Conservation (phyloP, 306 rosid species). For the Albizia julibrissin region DNA sequence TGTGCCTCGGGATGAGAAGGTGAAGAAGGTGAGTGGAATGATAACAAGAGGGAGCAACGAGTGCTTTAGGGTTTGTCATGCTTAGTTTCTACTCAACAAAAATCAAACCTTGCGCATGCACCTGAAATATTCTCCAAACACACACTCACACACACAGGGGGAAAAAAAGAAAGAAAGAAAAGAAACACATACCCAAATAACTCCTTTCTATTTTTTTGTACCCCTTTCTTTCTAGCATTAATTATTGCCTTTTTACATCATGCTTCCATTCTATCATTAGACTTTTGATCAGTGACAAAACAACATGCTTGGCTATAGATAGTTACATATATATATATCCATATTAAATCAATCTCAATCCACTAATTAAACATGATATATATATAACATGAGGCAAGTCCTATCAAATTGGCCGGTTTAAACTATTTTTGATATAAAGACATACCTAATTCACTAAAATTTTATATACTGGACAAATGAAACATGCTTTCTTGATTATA, state of each 20-base stretch:
- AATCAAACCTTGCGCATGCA: slow-evolving; percentile 84
- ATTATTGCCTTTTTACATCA: slow-evolving; percentile 56
- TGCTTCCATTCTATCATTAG: slow-evolving; percentile 54
- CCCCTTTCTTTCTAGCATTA: slow-evolving; percentile 59
- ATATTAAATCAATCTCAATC: too few relatives aligned
- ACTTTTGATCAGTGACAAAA: slow-evolving; percentile 44
- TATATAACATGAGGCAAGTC: too few relatives aligned
- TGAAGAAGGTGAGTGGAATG: slow-evolving; percentile 99
- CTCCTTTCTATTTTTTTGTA: slow-evolving; percentile 46
- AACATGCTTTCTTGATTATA: neutral
- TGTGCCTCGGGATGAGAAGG: slow-evolving; percentile 81
- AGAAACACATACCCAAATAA: slow-evolving; percentile 51
- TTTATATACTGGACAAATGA: too few relatives aligned
- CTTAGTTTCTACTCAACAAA: slow-evolving; percentile 89
- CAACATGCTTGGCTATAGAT: slow-evolving; percentile 56
- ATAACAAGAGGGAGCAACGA: slow-evolving; percentile 83
- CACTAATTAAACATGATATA: too few relatives aligned
- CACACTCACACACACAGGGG: neutral
- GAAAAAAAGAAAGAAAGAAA: neutral
- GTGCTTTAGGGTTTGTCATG: slow-evolving; percentile 96
- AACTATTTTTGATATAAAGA: too few relatives aligned
- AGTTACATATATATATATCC: too few relatives aligned
- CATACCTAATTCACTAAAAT: too few relatives aligned
- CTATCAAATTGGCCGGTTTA: too few relatives aligned
- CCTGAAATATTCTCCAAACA: slow-evolving; percentile 81